Base-by-base conservation (phyloP, 1,139 yeast species). In the Hansenula sp. region DNA sequence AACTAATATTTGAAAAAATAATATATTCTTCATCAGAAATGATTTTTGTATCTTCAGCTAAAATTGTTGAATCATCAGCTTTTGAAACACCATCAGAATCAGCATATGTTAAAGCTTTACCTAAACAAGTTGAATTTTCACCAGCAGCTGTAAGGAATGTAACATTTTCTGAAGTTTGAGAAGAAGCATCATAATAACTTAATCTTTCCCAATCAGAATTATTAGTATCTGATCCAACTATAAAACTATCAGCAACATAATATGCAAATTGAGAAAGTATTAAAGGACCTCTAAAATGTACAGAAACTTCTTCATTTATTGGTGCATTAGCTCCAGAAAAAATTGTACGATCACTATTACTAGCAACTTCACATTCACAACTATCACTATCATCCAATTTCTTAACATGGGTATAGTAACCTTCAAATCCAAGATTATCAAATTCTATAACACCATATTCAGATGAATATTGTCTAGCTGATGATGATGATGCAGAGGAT, bases 251-350 rank as follows among this genome's bases (percentile, higher is more conserved):
- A 24, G 70, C 45, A 19, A 73, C 62, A 63, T 81, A 83, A 48
- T 71, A 84, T 38, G 79, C 90, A 60, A 82, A 82, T 55, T 81
- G 76, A 48, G 67, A 66, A 55, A 82, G 69, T 46, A 67, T 67
- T 47, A 83, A 59, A 19, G 94, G 94, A 50, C 94, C 94, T 69
- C 94, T 78, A 62, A 83, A 75, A 60, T 84, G 94, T 27, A 83
- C 86, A n/a, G 89, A 79, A 40, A 84, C 65, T 54, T 79, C 87
- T 50, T 76, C 82, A 48, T 82, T 69, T 42, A 83, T 63, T 14
- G 94, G 94, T 36, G 89, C 68, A 61, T 79, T 75, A 42, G 73
- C 61, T 32, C 92, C 92, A 17, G 70, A 62, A 59, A 83, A 82
- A 39, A 71, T 56, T 28, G 64, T 52, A 37, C 70, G 44, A 12